A percentile compares a stretch with the other conserved stretches of the same genome.
phyloP scores from a whole-genome alignment of 805 yeast species.

The Wickerhamiella cacticola region DNA sequence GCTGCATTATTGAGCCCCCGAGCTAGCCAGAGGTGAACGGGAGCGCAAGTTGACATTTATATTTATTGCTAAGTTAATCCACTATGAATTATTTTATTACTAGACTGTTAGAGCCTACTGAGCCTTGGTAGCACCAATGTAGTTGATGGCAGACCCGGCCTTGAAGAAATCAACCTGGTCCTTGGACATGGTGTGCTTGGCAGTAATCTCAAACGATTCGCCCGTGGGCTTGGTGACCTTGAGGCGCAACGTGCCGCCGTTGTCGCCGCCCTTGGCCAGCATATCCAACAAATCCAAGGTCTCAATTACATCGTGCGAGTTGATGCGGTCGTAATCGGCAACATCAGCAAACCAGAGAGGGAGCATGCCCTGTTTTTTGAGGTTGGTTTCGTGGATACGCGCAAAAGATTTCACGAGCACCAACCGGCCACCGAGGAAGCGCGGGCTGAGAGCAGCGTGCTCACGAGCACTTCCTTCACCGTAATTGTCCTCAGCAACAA shows the following conservation, averaged over 20 bases:
- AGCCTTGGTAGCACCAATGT: slow-evolving; percentile 46
- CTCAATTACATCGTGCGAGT: slow-evolving; percentile 64
- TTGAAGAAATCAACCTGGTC: slow-evolving; percentile 94
- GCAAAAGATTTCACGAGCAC: slow-evolving; percentile 92
- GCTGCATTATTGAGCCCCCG: slow-evolving; percentile 29
- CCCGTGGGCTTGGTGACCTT: slow-evolving; percentile 67
- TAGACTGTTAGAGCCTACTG: neutral
- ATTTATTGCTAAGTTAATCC: neutral
- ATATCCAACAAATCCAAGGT: slow-evolving; percentile 64
- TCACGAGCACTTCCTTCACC: slow-evolving; percentile 99
- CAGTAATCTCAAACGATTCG: slow-evolving; percentile 50
- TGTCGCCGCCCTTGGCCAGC: slow-evolving; percentile 70
- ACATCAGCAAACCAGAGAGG: slow-evolving; percentile 89
- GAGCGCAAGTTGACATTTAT: slow-evolving; percentile 5
- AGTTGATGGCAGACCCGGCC: slow-evolving; percentile 94
- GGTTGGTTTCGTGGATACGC: slow-evolving; percentile 94
- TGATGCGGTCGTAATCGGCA: slow-evolving; percentile 69
- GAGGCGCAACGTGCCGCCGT: slow-evolving; percentile 68
- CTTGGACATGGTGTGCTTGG: slow-evolving; percentile 92
- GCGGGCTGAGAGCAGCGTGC: slow-evolving; percentile 93
- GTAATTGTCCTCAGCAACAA: slow-evolving; percentile 93
- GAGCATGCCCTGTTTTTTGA: slow-evolving; percentile 95
- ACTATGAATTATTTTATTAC: neutral
- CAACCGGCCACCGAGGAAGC: slow-evolving; percentile 83
- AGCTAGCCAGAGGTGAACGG: neutral